Percentiles rank a stretch among this genome's conserved stretches.
These are phyloP conservation scores for Ormosia semicastrata DNA, from an alignment of 306 rosid genomes.

Conservation along the genomic window DNA sequence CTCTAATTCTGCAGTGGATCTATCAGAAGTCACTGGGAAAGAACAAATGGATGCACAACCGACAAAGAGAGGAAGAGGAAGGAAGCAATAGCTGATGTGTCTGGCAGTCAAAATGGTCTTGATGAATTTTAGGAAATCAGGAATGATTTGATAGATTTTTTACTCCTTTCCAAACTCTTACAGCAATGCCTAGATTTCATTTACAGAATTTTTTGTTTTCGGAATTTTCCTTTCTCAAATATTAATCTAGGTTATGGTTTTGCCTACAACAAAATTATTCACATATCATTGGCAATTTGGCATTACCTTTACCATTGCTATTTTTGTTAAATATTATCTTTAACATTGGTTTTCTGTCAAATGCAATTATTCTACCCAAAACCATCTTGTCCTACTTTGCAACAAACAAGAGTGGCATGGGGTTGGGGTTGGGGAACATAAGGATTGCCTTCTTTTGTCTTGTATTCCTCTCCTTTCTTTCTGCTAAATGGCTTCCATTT, in stretches of 20 bases:
- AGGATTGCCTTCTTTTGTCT: not conserved
- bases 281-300: not conserved
- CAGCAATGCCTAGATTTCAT: not conserved
- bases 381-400: not conserved
- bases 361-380: not conserved
- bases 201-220: not conserved
- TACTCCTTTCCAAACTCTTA: not conserved
- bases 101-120: slow-evolving; percentile 20
- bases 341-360: not conserved
- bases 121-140: slow-evolving; percentile 24
- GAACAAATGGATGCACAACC: slow-evolving; percentile 75
- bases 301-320: not conserved
- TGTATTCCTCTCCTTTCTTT: not conserved
- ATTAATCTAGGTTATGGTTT: not conserved
- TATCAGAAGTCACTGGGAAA: slow-evolving; percentile 75
- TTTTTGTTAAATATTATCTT: not conserved
- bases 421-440: not conserved
- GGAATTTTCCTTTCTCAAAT: slow-evolving; percentile 11
- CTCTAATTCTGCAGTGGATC: slow-evolving; percentile 54
- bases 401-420: not conserved
- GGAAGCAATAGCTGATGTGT: slow-evolving; percentile 58
- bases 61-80: slow-evolving; percentile 79
- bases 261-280: not conserved
- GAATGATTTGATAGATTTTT: slow-evolving; percentile 21
- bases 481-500: not conserved